Percentiles rank a stretch among this genome's conserved stretches.
Evolutionary conservation across 2,329 filamentous ascomycete species (phyloP).

Genomic region (Penicillium sp.): DNA sequence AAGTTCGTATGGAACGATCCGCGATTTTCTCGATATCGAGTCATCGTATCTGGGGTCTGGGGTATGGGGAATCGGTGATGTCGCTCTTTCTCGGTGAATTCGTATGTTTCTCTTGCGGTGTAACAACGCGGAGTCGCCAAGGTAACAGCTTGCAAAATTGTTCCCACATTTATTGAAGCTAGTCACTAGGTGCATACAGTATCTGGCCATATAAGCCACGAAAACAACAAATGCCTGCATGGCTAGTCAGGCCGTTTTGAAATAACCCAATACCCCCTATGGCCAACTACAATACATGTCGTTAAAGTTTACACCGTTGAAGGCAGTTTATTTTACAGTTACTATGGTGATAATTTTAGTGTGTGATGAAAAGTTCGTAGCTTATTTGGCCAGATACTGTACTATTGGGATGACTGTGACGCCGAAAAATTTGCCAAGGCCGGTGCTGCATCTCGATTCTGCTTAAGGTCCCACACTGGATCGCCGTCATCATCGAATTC

Average conservation of each 20-base stretch:
- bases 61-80: neutral
- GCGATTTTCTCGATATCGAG: neutral
- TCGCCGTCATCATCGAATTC: constrained; percentile 84
- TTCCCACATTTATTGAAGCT: neutral
- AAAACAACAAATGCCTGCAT: too few species aligned
- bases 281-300: too few species aligned
- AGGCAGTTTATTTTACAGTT: too few species aligned
- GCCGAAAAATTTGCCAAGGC: constrained; percentile 28
- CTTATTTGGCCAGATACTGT: too few species aligned
- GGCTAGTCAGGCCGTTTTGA: too few species aligned
- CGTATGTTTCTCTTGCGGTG: neutral
- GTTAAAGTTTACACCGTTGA: too few species aligned
- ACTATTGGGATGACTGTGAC: constrained; percentile 13
- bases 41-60: neutral
- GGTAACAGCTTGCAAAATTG: neutral
- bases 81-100: neutral
- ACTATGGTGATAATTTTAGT: too few species aligned
- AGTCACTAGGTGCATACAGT: neutral
- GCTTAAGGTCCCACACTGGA: constrained; percentile 59
- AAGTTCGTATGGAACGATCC: neutral
- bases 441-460: constrained; percentile 19
- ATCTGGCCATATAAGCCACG: too few species aligned
- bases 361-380: too few species aligned
- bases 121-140: neutral
- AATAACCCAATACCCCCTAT: too few species aligned